These are phyloP conservation scores for Flaveria trinervia DNA, from an alignment of 129 eudicot genomes.

Conservation along the genomic window DNA sequence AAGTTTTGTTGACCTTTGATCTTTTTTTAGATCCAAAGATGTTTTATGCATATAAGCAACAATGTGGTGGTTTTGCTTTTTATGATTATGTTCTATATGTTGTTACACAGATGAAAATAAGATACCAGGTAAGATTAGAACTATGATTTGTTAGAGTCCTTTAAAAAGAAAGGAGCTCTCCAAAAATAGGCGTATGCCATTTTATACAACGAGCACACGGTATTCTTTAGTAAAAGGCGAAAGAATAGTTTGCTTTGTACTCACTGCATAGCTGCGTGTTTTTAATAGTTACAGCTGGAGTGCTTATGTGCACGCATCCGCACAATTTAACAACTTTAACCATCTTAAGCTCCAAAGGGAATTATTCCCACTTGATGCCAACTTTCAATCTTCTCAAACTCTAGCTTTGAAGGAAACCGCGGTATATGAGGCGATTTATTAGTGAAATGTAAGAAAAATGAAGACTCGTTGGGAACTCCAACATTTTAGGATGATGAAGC, in stretches of 20 bases:
- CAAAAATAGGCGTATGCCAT: conserved; percentile 1
- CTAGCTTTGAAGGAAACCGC: conserved; percentile 12
- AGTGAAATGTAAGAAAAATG: neutral
- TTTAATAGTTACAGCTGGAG: too few species aligned
- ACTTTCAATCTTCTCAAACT: neutral
- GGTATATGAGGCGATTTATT: neutral
- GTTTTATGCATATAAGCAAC: too few species aligned
- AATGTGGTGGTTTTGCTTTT: too few species aligned
- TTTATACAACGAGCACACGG: conserved; percentile 52
- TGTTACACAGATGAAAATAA: too few species aligned
- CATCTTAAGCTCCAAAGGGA: conserved; percentile 38
- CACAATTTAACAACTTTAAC: too few species aligned
- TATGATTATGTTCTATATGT: too few species aligned
- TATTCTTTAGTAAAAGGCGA: conserved; percentile 97
- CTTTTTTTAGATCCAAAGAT: too few species aligned
- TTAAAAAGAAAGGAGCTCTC: too few species aligned
- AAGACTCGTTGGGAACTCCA: neutral
- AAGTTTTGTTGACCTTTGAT: too few species aligned
- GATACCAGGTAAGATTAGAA: too few species aligned
- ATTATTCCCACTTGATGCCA: conserved; percentile 45
- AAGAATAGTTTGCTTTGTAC: conserved; percentile 87
- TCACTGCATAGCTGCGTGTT: conserved; percentile 54
- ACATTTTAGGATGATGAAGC: conserved; percentile 26
- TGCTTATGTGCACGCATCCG: too few species aligned
- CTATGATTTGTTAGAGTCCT: neutral